phyloP scores from a whole-genome alignment of 495 filamentous ascomycete genomes.

The Sordaria brevicollis region DNA sequence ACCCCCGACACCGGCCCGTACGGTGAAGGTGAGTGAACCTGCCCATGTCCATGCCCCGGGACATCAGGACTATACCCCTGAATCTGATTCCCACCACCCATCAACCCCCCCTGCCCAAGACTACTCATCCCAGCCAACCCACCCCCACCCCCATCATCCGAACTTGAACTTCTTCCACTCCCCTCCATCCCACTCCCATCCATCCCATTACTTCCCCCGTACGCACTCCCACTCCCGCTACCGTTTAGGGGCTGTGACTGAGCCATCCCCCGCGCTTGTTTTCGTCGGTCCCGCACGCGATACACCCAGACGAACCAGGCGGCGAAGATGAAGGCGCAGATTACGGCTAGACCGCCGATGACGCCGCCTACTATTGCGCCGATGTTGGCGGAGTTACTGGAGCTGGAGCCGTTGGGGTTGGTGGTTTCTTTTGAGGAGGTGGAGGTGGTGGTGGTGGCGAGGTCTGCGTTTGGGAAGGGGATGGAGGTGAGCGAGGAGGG shows the following conservation, averaged over 20 bases:
- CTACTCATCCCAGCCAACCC: no score
- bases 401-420: no score
- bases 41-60: background rate
- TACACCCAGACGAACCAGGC: background rate
- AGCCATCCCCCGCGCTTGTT: background rate
- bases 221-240: no score
- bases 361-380: background rate
- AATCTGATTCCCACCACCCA: no score
- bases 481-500: background rate
- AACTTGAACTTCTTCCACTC: background rate
- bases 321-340: background rate
- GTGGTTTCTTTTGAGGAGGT: background rate
- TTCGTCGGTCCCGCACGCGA: background rate
- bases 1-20: no score
- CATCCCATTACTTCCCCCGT: no score
- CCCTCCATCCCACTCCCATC: no score
- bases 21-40: no score
- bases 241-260: background rate
- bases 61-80: background rate
- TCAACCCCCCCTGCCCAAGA: no score
- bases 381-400: background rate
- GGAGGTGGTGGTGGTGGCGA: no score
- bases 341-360: background rate
- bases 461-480: no score
- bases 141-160: no score